Evolutionary conservation across 345 rosid species (phyloP).

Genomic region (Corchorus olitorius): DNA sequence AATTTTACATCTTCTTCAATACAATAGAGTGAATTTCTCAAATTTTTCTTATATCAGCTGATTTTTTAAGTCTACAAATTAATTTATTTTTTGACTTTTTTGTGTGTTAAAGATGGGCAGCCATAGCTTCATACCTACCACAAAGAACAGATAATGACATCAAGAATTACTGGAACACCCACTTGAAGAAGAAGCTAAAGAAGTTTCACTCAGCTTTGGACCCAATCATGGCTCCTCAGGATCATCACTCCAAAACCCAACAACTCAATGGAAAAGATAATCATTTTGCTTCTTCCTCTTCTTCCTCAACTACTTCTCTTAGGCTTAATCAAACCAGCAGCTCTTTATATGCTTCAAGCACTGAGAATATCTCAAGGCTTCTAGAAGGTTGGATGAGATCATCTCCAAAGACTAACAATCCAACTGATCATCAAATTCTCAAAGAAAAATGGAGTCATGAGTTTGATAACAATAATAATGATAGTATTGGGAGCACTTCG

Average conservation of each 20-base stretch:
- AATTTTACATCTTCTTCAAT: not conserved
- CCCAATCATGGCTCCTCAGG: constrained; percentile 35
- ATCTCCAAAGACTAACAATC: constrained; percentile 42
- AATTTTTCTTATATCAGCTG: not conserved
- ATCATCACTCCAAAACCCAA: constrained; percentile 17
- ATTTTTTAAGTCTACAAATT: not conserved
- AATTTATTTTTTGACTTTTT: not conserved
- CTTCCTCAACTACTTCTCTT: constrained; percentile 18
- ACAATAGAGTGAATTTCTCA: too few species aligned
- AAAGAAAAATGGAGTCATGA: not conserved
- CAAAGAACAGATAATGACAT: constrained; percentile 96
- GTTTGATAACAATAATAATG: not conserved
- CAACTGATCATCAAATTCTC: constrained; percentile 14
- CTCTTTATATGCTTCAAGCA: constrained; percentile 76
- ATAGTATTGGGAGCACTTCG: constrained; percentile 9
- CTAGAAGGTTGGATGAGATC: constrained; percentile 90
- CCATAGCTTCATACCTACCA: constrained; percentile 97
- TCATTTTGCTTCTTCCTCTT: constrained; percentile 28
- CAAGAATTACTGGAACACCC: constrained; percentile 99
- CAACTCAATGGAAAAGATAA: constrained; percentile 23
- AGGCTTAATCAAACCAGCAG: constrained; percentile 22
- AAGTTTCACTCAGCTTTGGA: constrained; percentile 53
- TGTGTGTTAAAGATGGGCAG: constrained; percentile 70
- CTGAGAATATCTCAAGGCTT: constrained; percentile 90
- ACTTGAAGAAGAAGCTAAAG: constrained; percentile 94